Base-by-base conservation (phyloP, 345 rosid species). In the Melaleuca quinquenervia region DNA sequence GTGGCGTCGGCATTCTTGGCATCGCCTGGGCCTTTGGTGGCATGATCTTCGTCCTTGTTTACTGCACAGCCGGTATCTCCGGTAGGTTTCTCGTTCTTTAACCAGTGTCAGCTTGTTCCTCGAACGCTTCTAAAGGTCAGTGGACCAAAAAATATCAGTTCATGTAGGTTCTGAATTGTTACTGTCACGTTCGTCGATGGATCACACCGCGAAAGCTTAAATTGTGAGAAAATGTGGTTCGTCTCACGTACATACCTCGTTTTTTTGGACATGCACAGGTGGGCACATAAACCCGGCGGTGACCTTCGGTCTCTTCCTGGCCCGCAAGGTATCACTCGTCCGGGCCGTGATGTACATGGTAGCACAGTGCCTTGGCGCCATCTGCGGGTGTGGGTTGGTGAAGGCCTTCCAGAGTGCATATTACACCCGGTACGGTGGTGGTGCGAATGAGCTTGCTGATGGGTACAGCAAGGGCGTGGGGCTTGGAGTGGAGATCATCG, bases 11-110 rank as follows among this genome's bases (percentile, higher is more conserved):
- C 11, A 89, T 93, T 84, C 95, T 96, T 21, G 99, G 99, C 36
- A 96, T 96, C 50, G 98, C 99, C 52, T 95, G 98, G 99, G 97
- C 99, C 82, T 95, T 96, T 5, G 99, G 99, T 84, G 99, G 99
- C 92, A 96, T 96, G 98, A 96, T 96, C 87, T 96, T 96, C 82
- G 90, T 96, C 80, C 99, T 96, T 60, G 98, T 96, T 87, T 96
- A 96, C 92, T 96, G 98, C 92, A 95, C 98, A 8, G 97, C 98
- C 10, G 99, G 98, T 86, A 92, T 95, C 88, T 96, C 98, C 52
- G 98, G 98, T 96, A 32, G 76, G 92, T 87, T 50, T 49, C 51
- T 22, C 1, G 8, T 24, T 32, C 12, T 60, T 84, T 52, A 14
- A 52, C 0, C 9, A 4, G 22, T 21, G 4, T n/a, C 13, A 58